Base-by-base conservation (phyloP, 108 stramenopile species). In the Fistulifera pelliculosa region DNA sequence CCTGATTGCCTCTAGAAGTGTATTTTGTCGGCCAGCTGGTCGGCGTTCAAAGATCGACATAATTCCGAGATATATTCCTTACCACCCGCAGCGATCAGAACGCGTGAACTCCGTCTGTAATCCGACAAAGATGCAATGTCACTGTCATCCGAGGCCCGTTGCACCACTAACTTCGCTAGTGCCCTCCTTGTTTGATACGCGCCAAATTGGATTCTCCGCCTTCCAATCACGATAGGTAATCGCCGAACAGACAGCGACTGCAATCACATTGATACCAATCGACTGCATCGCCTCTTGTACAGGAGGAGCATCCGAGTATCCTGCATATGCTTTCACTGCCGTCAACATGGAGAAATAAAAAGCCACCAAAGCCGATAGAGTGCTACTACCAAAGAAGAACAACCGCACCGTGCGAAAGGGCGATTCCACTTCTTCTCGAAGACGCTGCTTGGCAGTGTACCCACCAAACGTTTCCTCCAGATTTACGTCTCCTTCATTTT, bases 331-430 rank as follows among this genome's bases (percentile, higher is more conserved):
- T 48, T 83, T 84, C 35, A 83, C 19, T 18, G 73, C 70, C 27
- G 57, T 77, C 44, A 86, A 43, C 0, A 69, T 56, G 0, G 77
- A 79, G 62, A 91, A 91, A 53, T 87, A 91, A 1, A 87, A 52
- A 0, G 90, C 90, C 6, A 74, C 64, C 53, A 73, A 38, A 2
- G 90, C 90, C 16, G 81, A 83, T 27, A 52, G 70, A 1, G 68
- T 52, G 0, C 73, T 75, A n/a, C 65, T 56, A 0, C 60, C 73
- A 66, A 91, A 91, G 73, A 87, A 83, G 7, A 69, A 51, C 1
- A 91, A 56, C 13, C 90, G 80, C 14, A 87, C 85, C 43, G 79
- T 80, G 0, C 90, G 83, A 69, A 91, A 91, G 17, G 90, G 85
- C 8, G 79, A 81, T 56, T 91, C 90, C 8, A 91, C 71, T 58